Evolutionary conservation across 495 filamentous ascomycete species (phyloP).

Genomic region (Talaromyces proteolyticus): DNA sequence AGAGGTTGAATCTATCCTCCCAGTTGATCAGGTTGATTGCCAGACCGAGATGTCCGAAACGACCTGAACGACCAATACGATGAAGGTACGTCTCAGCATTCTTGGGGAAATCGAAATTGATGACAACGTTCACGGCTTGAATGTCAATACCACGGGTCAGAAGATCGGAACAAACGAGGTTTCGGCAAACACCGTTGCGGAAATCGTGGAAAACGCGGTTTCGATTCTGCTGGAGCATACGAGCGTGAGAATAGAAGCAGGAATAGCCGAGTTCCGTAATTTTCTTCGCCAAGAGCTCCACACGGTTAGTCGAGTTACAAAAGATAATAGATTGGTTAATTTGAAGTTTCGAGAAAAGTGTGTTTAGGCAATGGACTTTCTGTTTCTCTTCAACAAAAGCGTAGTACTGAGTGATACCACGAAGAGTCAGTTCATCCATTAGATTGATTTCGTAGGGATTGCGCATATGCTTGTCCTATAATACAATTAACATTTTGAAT

Average conservation of each 20-base stretch:
- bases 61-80: constrained; percentile 94
- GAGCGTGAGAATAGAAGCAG: constrained; percentile 98
- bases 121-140: constrained; percentile 98
- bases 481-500: constrained; percentile 5
- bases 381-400: constrained; percentile 99
- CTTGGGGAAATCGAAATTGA: constrained; percentile 99
- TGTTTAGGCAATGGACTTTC: constrained; percentile 98
- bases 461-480: constrained; percentile 86
- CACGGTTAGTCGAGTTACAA: constrained; percentile 98
- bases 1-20: constrained; percentile 98
- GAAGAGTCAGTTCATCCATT: constrained; percentile 98
- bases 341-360: constrained; percentile 95
- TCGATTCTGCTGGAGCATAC: constrained; percentile 95
- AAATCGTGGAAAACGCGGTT: constrained; percentile 99
- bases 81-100: constrained; percentile 99
- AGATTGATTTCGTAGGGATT: constrained; percentile 97
- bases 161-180: constrained; percentile 96
- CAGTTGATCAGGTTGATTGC: constrained; percentile 99
- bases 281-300: constrained; percentile 96
- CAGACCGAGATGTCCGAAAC: constrained; percentile 93
- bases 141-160: constrained; percentile 99
- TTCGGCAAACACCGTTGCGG: constrained; percentile 93
- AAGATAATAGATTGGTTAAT: constrained; percentile 99
- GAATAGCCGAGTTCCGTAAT: constrained; percentile 99
- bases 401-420: constrained; percentile 98